Evolutionary conservation across 129 eudicot species (phyloP).

Genomic region (Artemisia tridentata): DNA sequence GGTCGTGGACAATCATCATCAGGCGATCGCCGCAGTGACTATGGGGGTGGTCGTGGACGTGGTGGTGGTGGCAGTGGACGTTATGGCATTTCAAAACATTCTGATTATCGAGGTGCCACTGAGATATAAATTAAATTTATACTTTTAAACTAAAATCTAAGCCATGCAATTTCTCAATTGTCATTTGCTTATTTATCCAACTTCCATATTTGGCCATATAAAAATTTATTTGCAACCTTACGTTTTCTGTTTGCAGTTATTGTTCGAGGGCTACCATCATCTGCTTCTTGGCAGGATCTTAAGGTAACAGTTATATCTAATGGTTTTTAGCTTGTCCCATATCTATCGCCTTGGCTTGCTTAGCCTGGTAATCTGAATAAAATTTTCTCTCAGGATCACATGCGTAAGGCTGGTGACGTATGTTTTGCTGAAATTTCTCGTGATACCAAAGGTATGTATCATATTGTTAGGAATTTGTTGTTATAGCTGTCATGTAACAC

Average conservation of each 20-base stretch:
- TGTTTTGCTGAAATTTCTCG: slow-evolving; percentile 96
- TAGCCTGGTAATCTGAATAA: neutral
- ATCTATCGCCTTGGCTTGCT: neutral
- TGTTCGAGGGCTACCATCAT: slow-evolving; percentile 92
- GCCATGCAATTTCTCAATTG: neutral
- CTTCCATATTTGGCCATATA: neutral
- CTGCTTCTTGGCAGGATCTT: slow-evolving; percentile 99
- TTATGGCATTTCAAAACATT: slow-evolving; percentile 77
- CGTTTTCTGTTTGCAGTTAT: slow-evolving; percentile 45
- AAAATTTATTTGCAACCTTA: slow-evolving; percentile 8
- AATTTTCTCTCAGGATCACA: slow-evolving; percentile 67
- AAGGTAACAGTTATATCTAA: slow-evolving; percentile 49
- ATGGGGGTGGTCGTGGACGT: slow-evolving; percentile 54
- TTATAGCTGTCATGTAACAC: neutral
- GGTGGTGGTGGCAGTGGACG: slow-evolving; percentile 57
- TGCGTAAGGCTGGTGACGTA: slow-evolving; percentile 99
- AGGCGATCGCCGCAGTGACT: slow-evolving; percentile 63
- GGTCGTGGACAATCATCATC: slow-evolving; percentile 84
- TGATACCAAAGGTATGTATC: slow-evolving; percentile 69
- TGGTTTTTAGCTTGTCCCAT: neutral
- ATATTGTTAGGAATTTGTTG: neutral
- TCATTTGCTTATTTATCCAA: neutral
- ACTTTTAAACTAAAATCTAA: neutral
- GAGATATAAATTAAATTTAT: neutral
- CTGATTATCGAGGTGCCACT: slow-evolving; percentile 78